phyloP scores from a whole-genome alignment of 2,329 filamentous ascomycete genomes.

The Zarea fungicola region DNA sequence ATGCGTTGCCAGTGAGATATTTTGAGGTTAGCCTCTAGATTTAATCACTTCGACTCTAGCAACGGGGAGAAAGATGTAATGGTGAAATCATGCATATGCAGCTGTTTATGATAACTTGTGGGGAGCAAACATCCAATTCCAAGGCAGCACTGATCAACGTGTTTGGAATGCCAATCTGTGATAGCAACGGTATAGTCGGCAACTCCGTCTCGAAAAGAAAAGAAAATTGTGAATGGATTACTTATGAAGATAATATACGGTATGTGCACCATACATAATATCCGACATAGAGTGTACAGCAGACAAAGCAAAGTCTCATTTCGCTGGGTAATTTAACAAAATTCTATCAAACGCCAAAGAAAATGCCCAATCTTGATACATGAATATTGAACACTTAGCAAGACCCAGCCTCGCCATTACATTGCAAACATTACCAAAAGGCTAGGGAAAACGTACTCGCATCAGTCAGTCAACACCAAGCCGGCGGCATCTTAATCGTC shows the following conservation, averaged over 20 bases:
- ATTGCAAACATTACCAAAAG: neutral
- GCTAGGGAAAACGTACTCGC: neutral
- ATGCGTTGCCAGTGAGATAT: no score
- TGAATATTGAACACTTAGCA: neutral
- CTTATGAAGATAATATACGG: neutral
- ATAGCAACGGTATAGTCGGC: no score
- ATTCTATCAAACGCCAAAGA: neutral
- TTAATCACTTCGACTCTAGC: no score
- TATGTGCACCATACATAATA: neutral
- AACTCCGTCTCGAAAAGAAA: no score
- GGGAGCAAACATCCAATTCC: no score
- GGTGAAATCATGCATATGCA: no score
- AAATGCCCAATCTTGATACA: slow-evolving; percentile 7
- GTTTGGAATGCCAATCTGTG: no score
- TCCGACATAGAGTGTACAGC: neutral
- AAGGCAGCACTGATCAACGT: no score
- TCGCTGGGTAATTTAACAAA: neutral
- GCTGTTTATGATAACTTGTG: no score
- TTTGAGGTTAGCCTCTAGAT: no score
- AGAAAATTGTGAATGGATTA: neutral
- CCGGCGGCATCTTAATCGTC: slow-evolving; percentile 65
- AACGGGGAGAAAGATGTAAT: no score
- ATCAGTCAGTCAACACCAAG: neutral
- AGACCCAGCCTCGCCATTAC: neutral
- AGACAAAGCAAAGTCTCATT: neutral